Evolutionary conservation across 108 stramenopile genomes (phyloP).

Genomic region (Schizochytrium sp.): DNA sequence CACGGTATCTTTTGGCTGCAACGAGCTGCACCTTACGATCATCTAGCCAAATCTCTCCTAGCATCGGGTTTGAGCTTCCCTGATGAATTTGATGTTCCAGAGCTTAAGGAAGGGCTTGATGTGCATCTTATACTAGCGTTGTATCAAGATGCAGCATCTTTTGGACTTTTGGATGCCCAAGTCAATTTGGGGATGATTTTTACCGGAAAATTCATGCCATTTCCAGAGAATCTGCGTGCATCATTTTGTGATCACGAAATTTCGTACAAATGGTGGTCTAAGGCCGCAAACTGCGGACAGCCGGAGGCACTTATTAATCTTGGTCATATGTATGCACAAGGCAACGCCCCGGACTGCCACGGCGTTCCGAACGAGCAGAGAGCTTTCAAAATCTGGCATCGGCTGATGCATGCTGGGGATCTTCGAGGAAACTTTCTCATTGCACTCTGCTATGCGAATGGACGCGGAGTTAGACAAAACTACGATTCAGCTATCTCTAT

Average conservation of each 20-base stretch:
- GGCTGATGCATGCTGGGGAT: not conserved
- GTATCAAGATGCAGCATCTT: not conserved
- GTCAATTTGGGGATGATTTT: constrained; percentile 53
- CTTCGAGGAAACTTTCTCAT: not conserved
- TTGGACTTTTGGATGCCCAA: not conserved
- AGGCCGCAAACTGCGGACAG: constrained; percentile 31
- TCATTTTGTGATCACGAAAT: not conserved
- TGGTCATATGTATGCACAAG: not conserved
- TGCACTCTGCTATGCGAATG: not conserved
- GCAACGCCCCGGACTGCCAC: not conserved
- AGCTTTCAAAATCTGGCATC: not conserved
- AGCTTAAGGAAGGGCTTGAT: not conserved
- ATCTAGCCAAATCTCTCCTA: constrained; percentile 35
- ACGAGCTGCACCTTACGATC: constrained; percentile 19
- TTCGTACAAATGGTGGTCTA: not conserved
- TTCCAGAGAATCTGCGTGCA: not conserved
- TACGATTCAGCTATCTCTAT: not conserved
- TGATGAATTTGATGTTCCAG: constrained; percentile 20
- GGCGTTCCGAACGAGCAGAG: not conserved
- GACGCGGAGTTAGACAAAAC: not conserved
- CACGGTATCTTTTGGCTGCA: constrained; percentile 33
- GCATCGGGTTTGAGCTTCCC: constrained; percentile 19
- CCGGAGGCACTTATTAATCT: constrained; percentile 32
- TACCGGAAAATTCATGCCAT: constrained; percentile 18
- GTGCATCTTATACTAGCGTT: not conserved